These are phyloP conservation scores for Gloeopeniophorella convolvens DNA, from an alignment of 768 basidiomycete species.

Conservation along the genomic window DNA sequence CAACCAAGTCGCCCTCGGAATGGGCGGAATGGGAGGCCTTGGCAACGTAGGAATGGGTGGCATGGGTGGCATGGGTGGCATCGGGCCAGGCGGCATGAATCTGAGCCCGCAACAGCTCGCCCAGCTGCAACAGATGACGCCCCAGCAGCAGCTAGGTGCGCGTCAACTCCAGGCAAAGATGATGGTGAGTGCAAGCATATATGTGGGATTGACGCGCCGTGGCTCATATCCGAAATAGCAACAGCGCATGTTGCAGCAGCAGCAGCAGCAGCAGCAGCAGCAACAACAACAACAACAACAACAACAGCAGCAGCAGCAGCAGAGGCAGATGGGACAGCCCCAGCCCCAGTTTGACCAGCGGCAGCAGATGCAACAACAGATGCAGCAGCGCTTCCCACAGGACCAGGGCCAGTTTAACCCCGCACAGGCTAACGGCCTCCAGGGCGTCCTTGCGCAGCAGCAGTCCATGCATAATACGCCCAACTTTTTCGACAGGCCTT, in stretches of 20 bases:
- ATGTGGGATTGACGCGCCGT: background rate
- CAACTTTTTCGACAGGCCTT: constrained; percentile 18
- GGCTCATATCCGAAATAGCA: constrained; percentile 8
- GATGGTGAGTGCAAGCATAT: constrained; percentile 6
- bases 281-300: constrained; percentile 1
- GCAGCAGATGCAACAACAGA: constrained; percentile 17
- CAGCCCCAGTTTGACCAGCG: constrained; percentile 20
- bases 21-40: constrained; percentile 15
- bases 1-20: constrained; percentile 20
- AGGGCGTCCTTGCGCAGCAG: constrained; percentile 17
- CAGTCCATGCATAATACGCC: constrained; percentile 15
- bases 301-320: constrained; percentile 18
- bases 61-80: constrained; percentile 16
- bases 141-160: constrained; percentile 17
- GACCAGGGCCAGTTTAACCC: constrained; percentile 19
- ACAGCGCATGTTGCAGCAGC: constrained; percentile 14
- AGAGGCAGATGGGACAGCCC: constrained; percentile 19
- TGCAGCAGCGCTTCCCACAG: constrained; percentile 13
- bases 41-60: constrained; percentile 10
- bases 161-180: constrained; percentile 14
- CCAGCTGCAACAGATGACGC: constrained; percentile 14
- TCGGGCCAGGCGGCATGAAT: constrained; percentile 13
- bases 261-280: constrained; percentile 8
- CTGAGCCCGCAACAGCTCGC: constrained; percentile 15
- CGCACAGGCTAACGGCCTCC: constrained; percentile 16